Conservation (phyloP, 352 stramenopile genomes). For the Phytophthora cryptogea region DNA sequence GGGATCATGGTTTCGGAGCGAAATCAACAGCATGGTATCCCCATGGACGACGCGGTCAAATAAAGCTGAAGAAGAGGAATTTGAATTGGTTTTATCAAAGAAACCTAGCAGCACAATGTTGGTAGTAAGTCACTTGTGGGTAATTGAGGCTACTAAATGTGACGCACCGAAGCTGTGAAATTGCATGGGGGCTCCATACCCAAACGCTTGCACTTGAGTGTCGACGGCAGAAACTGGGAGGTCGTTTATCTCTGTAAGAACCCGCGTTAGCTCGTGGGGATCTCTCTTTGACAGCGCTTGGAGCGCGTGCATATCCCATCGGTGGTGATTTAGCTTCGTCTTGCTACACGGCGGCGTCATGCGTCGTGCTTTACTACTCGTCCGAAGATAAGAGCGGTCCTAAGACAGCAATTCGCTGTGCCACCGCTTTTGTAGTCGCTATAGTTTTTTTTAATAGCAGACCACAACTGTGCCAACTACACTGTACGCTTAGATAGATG, state of each 20-base stretch:
- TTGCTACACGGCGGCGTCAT: not conserved
- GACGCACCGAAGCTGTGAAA: slow-evolving; percentile 55
- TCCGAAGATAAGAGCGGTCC: too few species aligned
- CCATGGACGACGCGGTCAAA: slow-evolving; percentile 47
- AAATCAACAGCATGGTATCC: slow-evolving; percentile 59
- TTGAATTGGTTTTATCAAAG: slow-evolving; percentile 34
- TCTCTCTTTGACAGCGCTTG: slow-evolving; percentile 46
- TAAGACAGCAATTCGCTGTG: too few species aligned
- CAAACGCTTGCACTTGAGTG: slow-evolving; percentile 44
- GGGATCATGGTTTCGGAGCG: slow-evolving; percentile 50
- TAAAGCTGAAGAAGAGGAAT: slow-evolving; percentile 18
- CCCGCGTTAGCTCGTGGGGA: slow-evolving; percentile 32
- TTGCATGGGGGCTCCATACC: slow-evolving; percentile 49
- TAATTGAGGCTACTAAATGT: not conserved
- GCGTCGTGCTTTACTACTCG: too few species aligned
- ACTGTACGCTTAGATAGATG: too few species aligned
- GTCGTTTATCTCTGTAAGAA: slow-evolving; percentile 44
- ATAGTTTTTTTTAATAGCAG: too few species aligned
- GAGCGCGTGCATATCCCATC: slow-evolving; percentile 66
- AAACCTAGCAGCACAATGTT: slow-evolving; percentile 50
- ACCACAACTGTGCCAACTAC: too few species aligned
- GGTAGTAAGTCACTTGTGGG: not conserved
- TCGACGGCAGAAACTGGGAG: slow-evolving; percentile 38
- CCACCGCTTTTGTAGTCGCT: too few species aligned
- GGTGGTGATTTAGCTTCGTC: slow-evolving; percentile 44